Percentiles rank a stretch among this genome's conserved stretches.
These are phyloP conservation scores for Neonectria faginata DNA, from an alignment of 2,329 filamentous ascomycete genomes.

Conservation along the genomic window DNA sequence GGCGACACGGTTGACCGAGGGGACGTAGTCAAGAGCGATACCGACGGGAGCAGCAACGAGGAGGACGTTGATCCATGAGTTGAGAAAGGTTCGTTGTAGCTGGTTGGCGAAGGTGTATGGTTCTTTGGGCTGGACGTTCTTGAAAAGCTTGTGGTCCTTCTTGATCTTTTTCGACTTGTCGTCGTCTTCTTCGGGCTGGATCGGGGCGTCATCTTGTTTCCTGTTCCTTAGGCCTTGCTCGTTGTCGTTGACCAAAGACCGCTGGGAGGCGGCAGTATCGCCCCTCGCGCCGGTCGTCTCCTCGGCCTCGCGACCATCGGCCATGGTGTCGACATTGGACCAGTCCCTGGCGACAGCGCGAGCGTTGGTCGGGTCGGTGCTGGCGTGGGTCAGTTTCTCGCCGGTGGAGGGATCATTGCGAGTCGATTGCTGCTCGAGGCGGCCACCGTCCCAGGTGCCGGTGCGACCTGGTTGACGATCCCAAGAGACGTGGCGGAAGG, in stretches of 20 bases:
- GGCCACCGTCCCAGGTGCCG: conserved; percentile 51
- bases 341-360: conserved; percentile 38
- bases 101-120: conserved; percentile 73
- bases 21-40: conserved; percentile 77
- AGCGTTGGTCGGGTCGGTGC: conserved; percentile 49
- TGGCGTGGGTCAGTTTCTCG: conserved; percentile 51
- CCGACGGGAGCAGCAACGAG: conserved; percentile 83
- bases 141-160: conserved; percentile 58
- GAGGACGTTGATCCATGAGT: conserved; percentile 88
- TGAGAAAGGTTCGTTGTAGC: conserved; percentile 79
- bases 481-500: conserved; percentile 58
- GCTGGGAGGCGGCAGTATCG: conserved; percentile 37
- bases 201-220: conserved; percentile 37
- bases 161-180: conserved; percentile 50
- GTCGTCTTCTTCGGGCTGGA: conserved; percentile 35
- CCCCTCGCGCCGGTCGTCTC: conserved; percentile 35
- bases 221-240: conserved; percentile 48
- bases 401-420: conserved; percentile 39
- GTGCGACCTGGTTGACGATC: conserved; percentile 45
- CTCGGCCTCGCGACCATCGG: conserved; percentile 36
- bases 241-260: conserved; percentile 38
- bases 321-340: conserved; percentile 44
- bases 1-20: conserved; percentile 65
- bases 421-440: conserved; percentile 48
- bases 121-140: conserved; percentile 61